phyloP scores from a whole-genome alignment of 768 basidiomycete species.

The Suillus spraguei region DNA sequence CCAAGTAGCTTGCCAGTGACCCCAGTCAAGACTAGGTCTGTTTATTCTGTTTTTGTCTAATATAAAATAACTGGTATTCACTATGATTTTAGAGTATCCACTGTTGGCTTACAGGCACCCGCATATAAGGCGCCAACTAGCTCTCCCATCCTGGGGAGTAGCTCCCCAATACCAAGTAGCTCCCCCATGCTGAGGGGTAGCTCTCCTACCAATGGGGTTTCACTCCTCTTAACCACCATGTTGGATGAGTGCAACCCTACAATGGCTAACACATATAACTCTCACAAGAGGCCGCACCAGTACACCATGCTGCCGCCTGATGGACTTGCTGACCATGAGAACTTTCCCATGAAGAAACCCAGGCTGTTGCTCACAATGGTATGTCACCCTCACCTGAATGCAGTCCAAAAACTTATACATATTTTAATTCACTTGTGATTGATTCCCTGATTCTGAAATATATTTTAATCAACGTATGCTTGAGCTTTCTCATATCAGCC shows the following conservation, averaged over 20 bases:
- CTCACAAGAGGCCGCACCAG: not conserved
- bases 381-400: not conserved
- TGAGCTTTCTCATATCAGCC: not conserved
- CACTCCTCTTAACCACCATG: not conserved
- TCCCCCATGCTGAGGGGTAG: not conserved
- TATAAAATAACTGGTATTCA: too few relatives aligned
- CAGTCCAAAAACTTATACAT: not conserved
- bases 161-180: not conserved
- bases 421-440: not conserved
- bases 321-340: not conserved
- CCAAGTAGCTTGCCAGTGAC: not conserved
- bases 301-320: not conserved
- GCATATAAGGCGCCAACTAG: not conserved
- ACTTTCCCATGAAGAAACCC: not conserved
- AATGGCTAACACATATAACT: not conserved
- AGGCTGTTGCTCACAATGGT: too few relatives aligned
- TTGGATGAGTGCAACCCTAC: not conserved
- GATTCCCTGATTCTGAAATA: not conserved
- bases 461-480: not conserved
- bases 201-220: not conserved
- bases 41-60: too few relatives aligned
- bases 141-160: not conserved
- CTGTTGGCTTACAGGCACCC: too few relatives aligned
- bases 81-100: too few relatives aligned
- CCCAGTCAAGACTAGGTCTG: too few relatives aligned